Evolutionary conservation across 2,329 filamentous ascomycete genomes (phyloP), one percentile per base, ranked within the genome.

Genomic region (Colletotrichum simmondsii): DNA sequence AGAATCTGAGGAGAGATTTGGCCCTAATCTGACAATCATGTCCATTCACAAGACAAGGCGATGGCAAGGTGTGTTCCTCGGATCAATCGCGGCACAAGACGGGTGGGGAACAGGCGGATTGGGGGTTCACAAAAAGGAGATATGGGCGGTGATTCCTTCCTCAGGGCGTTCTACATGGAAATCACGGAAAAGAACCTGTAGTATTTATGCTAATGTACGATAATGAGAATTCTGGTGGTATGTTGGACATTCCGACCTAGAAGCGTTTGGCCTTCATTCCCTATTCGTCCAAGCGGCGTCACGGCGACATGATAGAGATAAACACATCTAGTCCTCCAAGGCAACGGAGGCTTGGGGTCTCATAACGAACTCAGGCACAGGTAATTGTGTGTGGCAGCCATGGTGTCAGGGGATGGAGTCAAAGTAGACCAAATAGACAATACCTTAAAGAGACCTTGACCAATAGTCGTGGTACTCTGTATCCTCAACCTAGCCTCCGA

Each of bases 201-300:
- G 46, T 60, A 71, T 71, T 67, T 59, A 71, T 16, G 59, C 49
- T 59, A 58, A 66, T 71, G 63, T 71, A 67, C 65, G 56, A 71
- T 71, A 60, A 71, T 57, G 68, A 67, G 24, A 24, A 24, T 60
- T 64, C 16, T n/a, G 61, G 28, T 54, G 61, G 30, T 22, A 35
- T 26, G 32, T 64, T 64, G 61, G 61, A 64, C 49, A 64, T 14
- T 64, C 3, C 49, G 42, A 22, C 19, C 19, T n/a, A n/a, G 42
- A 49, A 49, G 42, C 42, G 42, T n/a, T 19, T 49, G 7, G 42
- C 42, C 42, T n/a, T n/a, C 19, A 49, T 49, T 49, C 19, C 42
- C 7, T 49, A 19, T 22, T 49, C 42, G 42, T 49, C 42, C 19
- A 49, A 49, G 19, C 42, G 42, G 42, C 42, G 19, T 22, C 42